These are phyloP conservation scores for Venturia pyrina DNA, from an alignment of 2,329 filamentous ascomycete genomes.

Conservation along the genomic window DNA sequence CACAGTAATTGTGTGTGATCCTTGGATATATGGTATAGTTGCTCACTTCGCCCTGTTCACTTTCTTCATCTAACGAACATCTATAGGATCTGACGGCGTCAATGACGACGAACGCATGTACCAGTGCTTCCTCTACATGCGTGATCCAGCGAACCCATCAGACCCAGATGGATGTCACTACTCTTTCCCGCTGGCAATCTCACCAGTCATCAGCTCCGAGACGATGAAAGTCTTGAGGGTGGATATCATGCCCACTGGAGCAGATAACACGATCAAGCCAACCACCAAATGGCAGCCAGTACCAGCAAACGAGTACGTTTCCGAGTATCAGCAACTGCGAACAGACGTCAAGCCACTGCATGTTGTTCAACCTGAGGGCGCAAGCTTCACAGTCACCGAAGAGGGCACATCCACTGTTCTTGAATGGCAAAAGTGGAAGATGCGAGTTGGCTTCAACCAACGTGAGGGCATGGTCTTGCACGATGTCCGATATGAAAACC, in stretches of 20 bases:
- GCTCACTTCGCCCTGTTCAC: not conserved
- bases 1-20: slow-evolving; percentile 47
- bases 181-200: slow-evolving; percentile 56
- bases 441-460: slow-evolving; percentile 59
- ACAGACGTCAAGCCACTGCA: slow-evolving; percentile 55
- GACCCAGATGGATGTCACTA: slow-evolving; percentile 61
- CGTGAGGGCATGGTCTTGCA: slow-evolving; percentile 61
- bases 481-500: slow-evolving; percentile 49
- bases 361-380: slow-evolving; percentile 54
- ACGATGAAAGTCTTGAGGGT: slow-evolving; percentile 58
- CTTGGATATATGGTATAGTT: slow-evolving; percentile 57
- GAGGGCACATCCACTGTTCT: slow-evolving; percentile 46
- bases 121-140: slow-evolving; percentile 58
- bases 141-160: slow-evolving; percentile 48
- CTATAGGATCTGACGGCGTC: slow-evolving; percentile 34
- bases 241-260: slow-evolving; percentile 58
- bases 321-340: slow-evolving; percentile 50
- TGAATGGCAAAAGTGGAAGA: slow-evolving; percentile 61
- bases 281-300: slow-evolving; percentile 48
- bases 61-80: not conserved
- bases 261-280: slow-evolving; percentile 47
- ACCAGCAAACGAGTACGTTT: slow-evolving; percentile 55
- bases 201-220: slow-evolving; percentile 54
- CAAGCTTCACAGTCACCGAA: slow-evolving; percentile 47
- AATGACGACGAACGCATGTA: slow-evolving; percentile 41